Evolutionary conservation across 352 stramenopile species (phyloP), one percentile per base, ranked within the genome.

Genomic region (Globisporangium spinosum): DNA sequence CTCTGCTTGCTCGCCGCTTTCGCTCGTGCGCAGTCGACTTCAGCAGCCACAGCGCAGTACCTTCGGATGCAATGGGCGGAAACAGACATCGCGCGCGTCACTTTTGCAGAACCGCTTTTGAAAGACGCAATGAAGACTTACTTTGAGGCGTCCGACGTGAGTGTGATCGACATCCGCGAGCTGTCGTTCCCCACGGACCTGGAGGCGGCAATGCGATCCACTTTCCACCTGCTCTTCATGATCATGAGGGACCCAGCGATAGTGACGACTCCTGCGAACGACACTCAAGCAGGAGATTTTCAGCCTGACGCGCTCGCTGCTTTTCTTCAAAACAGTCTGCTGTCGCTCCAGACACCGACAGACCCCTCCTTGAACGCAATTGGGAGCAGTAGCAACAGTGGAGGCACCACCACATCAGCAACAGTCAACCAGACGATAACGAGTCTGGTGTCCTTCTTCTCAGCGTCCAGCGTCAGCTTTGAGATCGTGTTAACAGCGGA

Each of bases 41-140:
- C 32, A 62, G 35, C 32, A 29, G 15, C 25, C 53, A 38, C n/a
- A 1, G 40, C 32, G 56, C 56, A 49, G 54, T 68, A 68, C 38
- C 65, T 70, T 23, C 40, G 57, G 29, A 59, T 81, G 54, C 61
- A 47, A 10, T 81, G 75, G 75, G 34, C 67, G 13, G 69, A 72
- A 58, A 71, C 75, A 27, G 75, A 69, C 69, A 64, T 78, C 13
- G 45, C 77, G 17, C 70, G 75, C 29, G 54, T 81, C 34, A 73
- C 75, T 23, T 29, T 76, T 25, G 61, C 75, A 1, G 75, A 78
- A 25, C 70, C 70, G 47, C 20, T 62, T 55, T 57, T 81, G 29
- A n/a, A 67, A 27, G 20, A 45, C 23, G 72, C 64, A 0, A 64
- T 69, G n/a, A 71, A 75, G 35, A 25, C n/a, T 10, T 81, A 76